Percentiles rank a stretch among this genome's conserved stretches.
Evolutionary conservation across 305 asterid species (phyloP).

Genomic region (Solanum hybrid): DNA sequence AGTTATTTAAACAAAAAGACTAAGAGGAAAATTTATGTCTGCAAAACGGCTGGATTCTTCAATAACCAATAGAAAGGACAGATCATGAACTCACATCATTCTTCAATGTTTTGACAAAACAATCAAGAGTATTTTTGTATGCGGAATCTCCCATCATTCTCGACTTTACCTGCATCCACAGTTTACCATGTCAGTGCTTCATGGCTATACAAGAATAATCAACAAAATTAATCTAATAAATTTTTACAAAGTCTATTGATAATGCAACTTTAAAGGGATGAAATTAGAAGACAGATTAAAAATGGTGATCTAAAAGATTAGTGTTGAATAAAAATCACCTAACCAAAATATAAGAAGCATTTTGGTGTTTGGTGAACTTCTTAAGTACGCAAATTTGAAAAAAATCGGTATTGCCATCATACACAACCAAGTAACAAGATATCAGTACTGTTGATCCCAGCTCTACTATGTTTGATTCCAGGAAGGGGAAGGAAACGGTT

Average conservation of each 20-base stretch:
- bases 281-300: neutral
- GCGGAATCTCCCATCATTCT: slow-evolving; percentile 98
- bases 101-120: slow-evolving; percentile 87
- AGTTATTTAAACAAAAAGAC: neutral
- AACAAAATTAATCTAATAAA: neutral
- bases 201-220: neutral
- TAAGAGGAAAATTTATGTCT: neutral
- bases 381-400: neutral
- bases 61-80: neutral
- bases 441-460: neutral
- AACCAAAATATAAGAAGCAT: neutral
- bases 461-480: neutral
- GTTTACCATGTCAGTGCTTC: slow-evolving; percentile 9
- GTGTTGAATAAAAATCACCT: neutral
- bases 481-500: neutral
- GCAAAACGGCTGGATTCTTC: neutral
- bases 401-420: neutral
- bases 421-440: neutral
- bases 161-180: slow-evolving; percentile 67
- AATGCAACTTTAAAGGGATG: neutral
- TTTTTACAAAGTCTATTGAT: neutral
- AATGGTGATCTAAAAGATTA: neutral
- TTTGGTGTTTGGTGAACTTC: neutral
- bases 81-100: slow-evolving; percentile 58
- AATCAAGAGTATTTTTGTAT: slow-evolving; percentile 78